These are phyloP conservation scores for Mycena floridula DNA, from an alignment of 768 basidiomycete species.

Conservation along the genomic window DNA sequence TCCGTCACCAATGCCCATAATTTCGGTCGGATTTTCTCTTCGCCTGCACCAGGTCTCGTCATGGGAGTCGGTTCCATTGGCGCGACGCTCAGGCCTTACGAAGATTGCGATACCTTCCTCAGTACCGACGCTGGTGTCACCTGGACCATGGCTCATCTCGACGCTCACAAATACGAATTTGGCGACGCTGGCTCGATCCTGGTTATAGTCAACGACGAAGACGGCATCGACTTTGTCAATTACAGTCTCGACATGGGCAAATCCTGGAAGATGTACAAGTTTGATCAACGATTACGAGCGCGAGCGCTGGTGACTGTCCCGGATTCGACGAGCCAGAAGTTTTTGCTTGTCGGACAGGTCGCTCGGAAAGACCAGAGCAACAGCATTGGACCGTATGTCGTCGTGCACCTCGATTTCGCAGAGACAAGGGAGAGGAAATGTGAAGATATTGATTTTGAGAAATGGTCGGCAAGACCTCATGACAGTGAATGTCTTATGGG, in stretches of 20 bases:
- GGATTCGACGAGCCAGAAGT: constrained; percentile 96
- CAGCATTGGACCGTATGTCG: constrained; percentile 55
- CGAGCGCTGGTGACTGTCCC: constrained; percentile 82
- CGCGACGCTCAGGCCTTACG: constrained; percentile 56
- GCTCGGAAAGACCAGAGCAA: constrained; percentile 49
- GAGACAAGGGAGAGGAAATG: constrained; percentile 67
- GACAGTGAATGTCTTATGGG: constrained; percentile 87
- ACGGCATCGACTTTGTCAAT: constrained; percentile 53
- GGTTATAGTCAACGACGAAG: constrained; percentile 66
- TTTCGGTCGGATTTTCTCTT: constrained; percentile 90
- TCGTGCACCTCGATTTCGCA: constrained; percentile 82
- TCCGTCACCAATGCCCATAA: constrained; percentile 93
- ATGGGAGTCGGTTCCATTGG: constrained; percentile 97
- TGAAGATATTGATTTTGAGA: constrained; percentile 64
- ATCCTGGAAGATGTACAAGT: constrained; percentile 68
- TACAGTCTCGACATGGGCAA: constrained; percentile 83
- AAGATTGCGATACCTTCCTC: constrained; percentile 89
- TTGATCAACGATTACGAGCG: constrained; percentile 68
- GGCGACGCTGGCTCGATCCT: constrained; percentile 81
- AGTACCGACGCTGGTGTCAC: constrained; percentile 84
- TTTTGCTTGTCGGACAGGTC: constrained; percentile 80
- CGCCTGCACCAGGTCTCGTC: constrained; percentile 87
- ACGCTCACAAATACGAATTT: constrained; percentile 93
- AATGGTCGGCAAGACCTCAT: constrained; percentile 74
- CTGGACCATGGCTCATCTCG: constrained; percentile 72